These are phyloP conservation scores for Thielaviopsis musarum DNA, from an alignment of 2,329 filamentous ascomycete species.

Conservation along the genomic window DNA sequence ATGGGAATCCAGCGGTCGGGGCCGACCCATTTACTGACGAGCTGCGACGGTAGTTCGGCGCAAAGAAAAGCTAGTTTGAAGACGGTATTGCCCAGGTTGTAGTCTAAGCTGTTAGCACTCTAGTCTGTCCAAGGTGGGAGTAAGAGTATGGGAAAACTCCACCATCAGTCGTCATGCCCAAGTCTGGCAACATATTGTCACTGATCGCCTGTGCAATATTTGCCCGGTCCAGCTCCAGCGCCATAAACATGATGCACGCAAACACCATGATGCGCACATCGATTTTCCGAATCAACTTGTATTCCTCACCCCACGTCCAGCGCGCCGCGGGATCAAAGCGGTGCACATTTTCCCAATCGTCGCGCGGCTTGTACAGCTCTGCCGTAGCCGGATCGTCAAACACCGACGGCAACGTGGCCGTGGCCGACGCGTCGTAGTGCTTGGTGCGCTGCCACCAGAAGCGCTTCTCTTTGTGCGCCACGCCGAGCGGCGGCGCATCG, in stretches of 20 bases:
- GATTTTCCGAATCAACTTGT: slow-evolving; percentile 22
- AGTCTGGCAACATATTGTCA: slow-evolving; percentile 29
- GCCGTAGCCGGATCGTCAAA: slow-evolving; percentile 23
- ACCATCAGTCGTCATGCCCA: slow-evolving; percentile 27
- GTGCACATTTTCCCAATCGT: slow-evolving; percentile 24
- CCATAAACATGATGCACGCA: slow-evolving; percentile 25
- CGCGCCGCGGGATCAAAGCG: slow-evolving; percentile 29
- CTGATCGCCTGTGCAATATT: slow-evolving; percentile 31
- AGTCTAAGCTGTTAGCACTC: slow-evolving; percentile 15
- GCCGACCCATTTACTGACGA: slow-evolving; percentile 40
- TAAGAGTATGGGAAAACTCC: too few relatives aligned
- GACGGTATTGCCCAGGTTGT: slow-evolving; percentile 20
- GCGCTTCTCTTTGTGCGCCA: slow-evolving; percentile 16
- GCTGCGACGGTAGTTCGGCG: slow-evolving; percentile 37
- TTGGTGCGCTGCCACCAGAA: slow-evolving; percentile 21
- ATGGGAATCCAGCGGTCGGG: slow-evolving; percentile 43
- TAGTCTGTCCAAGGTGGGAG: too few relatives aligned
- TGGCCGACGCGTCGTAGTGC: slow-evolving; percentile 15
- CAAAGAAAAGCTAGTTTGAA: slow-evolving; percentile 19
- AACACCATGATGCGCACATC: slow-evolving; percentile 29
- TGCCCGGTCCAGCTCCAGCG: slow-evolving; percentile 31
- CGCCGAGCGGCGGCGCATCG: slow-evolving; percentile 18
- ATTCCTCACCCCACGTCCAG: slow-evolving; percentile 27
- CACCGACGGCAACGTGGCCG: slow-evolving; percentile 22
- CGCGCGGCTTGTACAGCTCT: slow-evolving; percentile 20